Conservation (phyloP, 495 filamentous ascomycete genomes). For the Massariosphaeria phaeospora region DNA sequence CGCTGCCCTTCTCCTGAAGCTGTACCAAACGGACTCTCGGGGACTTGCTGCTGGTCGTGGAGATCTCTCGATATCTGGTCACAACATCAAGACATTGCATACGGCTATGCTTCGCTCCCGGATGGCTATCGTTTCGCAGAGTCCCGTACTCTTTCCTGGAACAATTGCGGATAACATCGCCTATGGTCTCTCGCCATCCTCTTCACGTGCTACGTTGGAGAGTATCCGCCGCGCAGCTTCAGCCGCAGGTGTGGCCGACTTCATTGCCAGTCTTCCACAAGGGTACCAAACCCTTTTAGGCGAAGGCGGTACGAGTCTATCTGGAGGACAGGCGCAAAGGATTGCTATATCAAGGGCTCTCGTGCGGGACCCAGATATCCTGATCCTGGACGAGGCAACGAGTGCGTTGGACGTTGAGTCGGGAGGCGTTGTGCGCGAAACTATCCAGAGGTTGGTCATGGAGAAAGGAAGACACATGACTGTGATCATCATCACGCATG, state of each 20-base stretch:
- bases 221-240: conserved; percentile 56
- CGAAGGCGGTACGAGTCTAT: conserved; percentile 68
- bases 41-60: conserved; percentile 26
- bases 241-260: conserved; percentile 72
- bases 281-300: conserved; percentile 75
- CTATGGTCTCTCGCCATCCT: conserved; percentile 60
- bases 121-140: conserved; percentile 73
- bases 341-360: conserved; percentile 79
- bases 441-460: conserved; percentile 52
- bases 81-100: conserved; percentile 54
- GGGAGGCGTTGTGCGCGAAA: conserved; percentile 61
- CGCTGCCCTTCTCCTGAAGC: conserved; percentile 63
- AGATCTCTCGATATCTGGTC: conserved; percentile 52
- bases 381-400: conserved; percentile 88
- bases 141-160: conserved; percentile 68
- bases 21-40: conserved; percentile 48
- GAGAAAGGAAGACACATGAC: conserved; percentile 41
- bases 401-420: conserved; percentile 68
- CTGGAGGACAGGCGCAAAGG: conserved; percentile 80
- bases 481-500: conserved; percentile 73
- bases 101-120: conserved; percentile 59
- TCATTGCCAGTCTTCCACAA: conserved; percentile 63
- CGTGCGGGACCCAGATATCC: conserved; percentile 58
- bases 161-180: conserved; percentile 72
- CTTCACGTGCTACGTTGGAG: conserved; percentile 43